These are phyloP conservation scores for Linanthus parryae DNA, from an alignment of 148 eudicot genomes.

Conservation along the genomic window DNA sequence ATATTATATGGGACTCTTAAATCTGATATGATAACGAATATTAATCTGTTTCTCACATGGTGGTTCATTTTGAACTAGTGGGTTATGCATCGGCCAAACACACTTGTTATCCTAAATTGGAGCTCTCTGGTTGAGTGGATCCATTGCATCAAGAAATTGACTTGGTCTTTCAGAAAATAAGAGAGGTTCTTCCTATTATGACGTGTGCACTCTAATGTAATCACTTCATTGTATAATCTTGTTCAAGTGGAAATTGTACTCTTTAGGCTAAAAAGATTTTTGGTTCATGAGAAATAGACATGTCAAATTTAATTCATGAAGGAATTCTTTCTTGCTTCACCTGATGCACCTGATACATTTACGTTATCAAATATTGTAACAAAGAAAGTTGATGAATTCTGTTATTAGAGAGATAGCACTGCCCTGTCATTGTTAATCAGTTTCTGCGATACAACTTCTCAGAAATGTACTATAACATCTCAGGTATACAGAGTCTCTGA, in stretches of 20 bases:
- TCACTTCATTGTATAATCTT: too few species aligned
- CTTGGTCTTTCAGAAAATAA: too few species aligned
- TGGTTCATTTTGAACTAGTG: neutral
- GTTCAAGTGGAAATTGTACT: too few species aligned
- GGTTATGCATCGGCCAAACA: neutral
- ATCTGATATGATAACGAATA: too few species aligned
- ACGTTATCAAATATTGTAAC: neutral
- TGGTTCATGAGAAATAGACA: too few species aligned
- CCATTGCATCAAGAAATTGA: too few species aligned
- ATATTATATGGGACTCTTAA: too few species aligned
- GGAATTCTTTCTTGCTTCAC: neutral
- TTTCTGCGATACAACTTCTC: neutral
- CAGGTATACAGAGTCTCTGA: slow-evolving; percentile 95
- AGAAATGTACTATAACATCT: slow-evolving; percentile 9
- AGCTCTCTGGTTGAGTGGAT: neutral
- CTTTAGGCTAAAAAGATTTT: too few species aligned
- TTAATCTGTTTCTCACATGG: neutral
- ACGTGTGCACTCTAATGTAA: too few species aligned
- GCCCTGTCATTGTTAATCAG: neutral
- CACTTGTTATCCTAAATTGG: neutral
- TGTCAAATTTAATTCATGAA: too few species aligned
- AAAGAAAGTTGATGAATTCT: neutral
- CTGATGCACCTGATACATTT: neutral
- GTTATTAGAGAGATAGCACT: neutral
- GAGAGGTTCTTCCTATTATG: too few species aligned